Percentiles rank a stretch among this genome's conserved stretches.
Evolutionary conservation across 495 filamentous ascomycete genomes (phyloP).

Genomic region (Schizothecium vesticola): DNA sequence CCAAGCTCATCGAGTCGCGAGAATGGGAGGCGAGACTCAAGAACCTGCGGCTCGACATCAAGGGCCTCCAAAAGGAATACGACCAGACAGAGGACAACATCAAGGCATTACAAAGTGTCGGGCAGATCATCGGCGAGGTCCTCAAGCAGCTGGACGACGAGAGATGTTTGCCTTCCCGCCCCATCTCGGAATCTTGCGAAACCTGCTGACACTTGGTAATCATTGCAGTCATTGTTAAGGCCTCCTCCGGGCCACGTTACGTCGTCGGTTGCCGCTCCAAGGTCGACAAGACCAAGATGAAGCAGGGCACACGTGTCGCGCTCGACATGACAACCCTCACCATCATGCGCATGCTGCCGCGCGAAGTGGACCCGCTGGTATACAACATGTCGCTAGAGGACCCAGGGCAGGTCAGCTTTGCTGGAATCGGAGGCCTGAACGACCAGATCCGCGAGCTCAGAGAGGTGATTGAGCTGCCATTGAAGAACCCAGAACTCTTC

Average conservation of each 20-base stretch:
- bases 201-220: background rate
- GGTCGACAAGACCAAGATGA: constrained; percentile 92
- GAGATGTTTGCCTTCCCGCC: constrained; percentile 64
- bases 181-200: background rate
- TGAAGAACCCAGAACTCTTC: constrained; percentile 99
- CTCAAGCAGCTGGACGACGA: constrained; percentile 98
- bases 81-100: constrained; percentile 99
- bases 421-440: constrained; percentile 97
- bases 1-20: constrained; percentile 88
- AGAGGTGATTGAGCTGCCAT: constrained; percentile 94
- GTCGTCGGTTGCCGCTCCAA: constrained; percentile 98
- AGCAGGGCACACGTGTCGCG: constrained; percentile 96
- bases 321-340: constrained; percentile 99
- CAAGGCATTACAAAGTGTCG: constrained; percentile 98
- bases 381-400: constrained; percentile 99
- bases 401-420: constrained; percentile 95
- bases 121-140: constrained; percentile 98
- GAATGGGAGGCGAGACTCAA: constrained; percentile 99
- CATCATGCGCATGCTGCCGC: constrained; percentile 99
- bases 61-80: constrained; percentile 88
- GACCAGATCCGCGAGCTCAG: constrained; percentile 97
- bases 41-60: constrained; percentile 84
- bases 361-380: constrained; percentile 96
- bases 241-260: constrained; percentile 94
- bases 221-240: constrained; percentile 63